Base-by-base conservation (phyloP, 1,284 basidiomycete species). In the Trichosporon coremiiforme region DNA sequence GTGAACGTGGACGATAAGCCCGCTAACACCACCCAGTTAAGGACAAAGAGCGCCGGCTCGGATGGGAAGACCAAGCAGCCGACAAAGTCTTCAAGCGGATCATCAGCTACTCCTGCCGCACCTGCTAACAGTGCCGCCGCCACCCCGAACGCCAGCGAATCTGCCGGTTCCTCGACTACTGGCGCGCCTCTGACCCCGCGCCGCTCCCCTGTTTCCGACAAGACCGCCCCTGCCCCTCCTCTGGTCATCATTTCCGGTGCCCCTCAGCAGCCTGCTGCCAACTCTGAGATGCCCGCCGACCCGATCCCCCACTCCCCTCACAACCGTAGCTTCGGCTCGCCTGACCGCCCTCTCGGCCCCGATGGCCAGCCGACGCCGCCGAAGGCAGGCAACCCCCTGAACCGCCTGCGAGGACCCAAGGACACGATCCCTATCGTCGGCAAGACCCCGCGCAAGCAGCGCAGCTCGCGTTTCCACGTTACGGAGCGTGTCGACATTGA, bases 401-500 rank as follows among this genome's bases (percentile, higher is more conserved):
- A 80, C 60, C 79, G 84, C 69, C 76, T 85, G 66, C 79, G 84
- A 66, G 78, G 80, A 9, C 79, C 94, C 67, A 95, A 94, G 84
- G 95, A 97, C 82, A 96, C 94, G 36, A 97, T 98, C 74, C 93
- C 94, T 33, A 92, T 96, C 74, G 91, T 94, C 29, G 93, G 93
- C 66, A 96, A 97, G 81, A 94, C 95, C 35, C 95, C 95, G 17
- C 89, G 95, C 78, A 98, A 98, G 83, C 95, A 98, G 84, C 88
- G 95, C 75, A 95, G 93, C 85, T 95, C 92, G 80, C 90, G 97
- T 71, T 98, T 99, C 81, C 92, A 99, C 71, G 92, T 97, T 71
- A 94, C 92, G 4, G 96, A 99, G 85, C 94, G 91, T 85, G 93
- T 98, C 63, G 95, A 98, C 78, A 93, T 99, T 73, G 94, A 99